Evolutionary conservation across 331 rosid species (phyloP).

Genomic region (Rosa hybrid): DNA sequence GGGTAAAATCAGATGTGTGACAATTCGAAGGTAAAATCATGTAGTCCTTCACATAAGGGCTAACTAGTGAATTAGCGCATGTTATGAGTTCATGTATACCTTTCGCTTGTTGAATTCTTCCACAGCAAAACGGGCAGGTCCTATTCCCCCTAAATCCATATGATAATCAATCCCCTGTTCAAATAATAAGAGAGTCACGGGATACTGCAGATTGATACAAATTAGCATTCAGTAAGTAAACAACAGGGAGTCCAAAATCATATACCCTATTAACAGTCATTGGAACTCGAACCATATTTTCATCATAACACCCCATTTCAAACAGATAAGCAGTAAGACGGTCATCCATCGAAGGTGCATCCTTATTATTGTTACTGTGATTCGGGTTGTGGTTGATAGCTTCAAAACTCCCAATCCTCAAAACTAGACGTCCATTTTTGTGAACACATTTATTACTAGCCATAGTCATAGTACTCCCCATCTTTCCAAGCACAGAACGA

Average conservation of each 20-base stretch:
- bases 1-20: too few relatives aligned
- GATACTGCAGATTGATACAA: neutral
- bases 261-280: slow-evolving; percentile 1
- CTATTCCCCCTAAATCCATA: slow-evolving; percentile 1
- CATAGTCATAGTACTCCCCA: neutral
- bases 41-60: too few relatives aligned
- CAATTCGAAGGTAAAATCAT: too few relatives aligned
- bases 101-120: slow-evolving; percentile 1
- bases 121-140: slow-evolving; percentile 1
- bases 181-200: neutral
- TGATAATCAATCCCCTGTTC: neutral
- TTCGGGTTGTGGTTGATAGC: neutral
- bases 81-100: neutral
- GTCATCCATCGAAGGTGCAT: neutral
- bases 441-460: neutral
- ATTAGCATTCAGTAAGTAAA: neutral
- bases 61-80: neutral
- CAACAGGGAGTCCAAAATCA: neutral
- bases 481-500: slow-evolving; percentile 1
- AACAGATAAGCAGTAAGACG: neutral
- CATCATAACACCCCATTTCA: neutral
- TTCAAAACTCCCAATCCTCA: neutral
- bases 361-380: neutral
- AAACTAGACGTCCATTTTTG: neutral
- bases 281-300: neutral